Evolutionary conservation across 176 grass and related monocot genomes (phyloP), one percentile per base, ranked within the genome.

Genomic region (Aegilops tauschii): DNA sequence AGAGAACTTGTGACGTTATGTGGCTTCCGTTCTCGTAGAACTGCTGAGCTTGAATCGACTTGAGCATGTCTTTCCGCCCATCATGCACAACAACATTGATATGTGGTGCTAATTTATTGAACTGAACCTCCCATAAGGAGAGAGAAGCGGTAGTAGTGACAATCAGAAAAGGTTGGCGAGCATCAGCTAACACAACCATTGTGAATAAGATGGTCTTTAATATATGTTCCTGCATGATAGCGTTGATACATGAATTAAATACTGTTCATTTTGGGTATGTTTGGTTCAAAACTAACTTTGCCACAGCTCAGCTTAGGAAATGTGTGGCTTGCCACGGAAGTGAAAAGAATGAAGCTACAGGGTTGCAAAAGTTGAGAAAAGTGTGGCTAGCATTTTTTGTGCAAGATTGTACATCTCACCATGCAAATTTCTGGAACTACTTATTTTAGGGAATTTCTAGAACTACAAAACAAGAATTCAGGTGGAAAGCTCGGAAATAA

Each of bases 1-100:
- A 69, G 66, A 97, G 75, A 78, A 94, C 88, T 89, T 97, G 92
- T 86, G 89, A 88, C 85, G 69, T 90, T 61, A 91, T 85, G 59
- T 64, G 78, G 63, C 83, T 70, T 76, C 79, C 32, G 23, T 89
- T 88, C 18, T 85, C 50, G 80, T 87, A 84, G 80, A 95, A 95
- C 63, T 92, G 87, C 29, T 67, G 36, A 82, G 74, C 77, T 83
- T 34, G 86, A 90, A 93, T 85, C 76, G 87, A 77, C 70, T 93
- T 90, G 6, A 68, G 87, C 49, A 40, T 61, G 35, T 86, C 76
- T 81, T 93, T 91, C 12, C 63, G 82, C 49, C 93, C 95, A 27
- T 81, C 90, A 78, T 95, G 91, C n/a, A 90, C 79, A 81, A 90
- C 67, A 76, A 92, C 63, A 27, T 92, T 93, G 76, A 97, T 80